These are phyloP conservation scores for Aspergillus carbonarius DNA, from an alignment of 2,329 filamentous ascomycete species.

Conservation along the genomic window DNA sequence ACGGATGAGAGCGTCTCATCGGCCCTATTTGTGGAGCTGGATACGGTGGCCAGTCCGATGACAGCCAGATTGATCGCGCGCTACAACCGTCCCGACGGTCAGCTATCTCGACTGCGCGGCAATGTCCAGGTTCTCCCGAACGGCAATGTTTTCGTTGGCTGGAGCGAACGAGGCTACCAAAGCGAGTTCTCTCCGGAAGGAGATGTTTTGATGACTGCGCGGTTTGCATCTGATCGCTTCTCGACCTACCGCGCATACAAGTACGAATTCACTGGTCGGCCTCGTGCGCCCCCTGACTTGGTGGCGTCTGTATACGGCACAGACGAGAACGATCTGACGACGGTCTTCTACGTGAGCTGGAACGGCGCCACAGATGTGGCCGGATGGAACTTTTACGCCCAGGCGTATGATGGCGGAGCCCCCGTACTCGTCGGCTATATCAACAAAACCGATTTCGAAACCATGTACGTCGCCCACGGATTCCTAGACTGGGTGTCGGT, in stretches of 20 bases:
- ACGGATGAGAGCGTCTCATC: constrained; percentile 29
- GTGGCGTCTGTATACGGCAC: constrained; percentile 32
- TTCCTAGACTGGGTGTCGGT: constrained; percentile 31
- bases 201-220: constrained; percentile 31
- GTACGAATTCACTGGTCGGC: constrained; percentile 34
- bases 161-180: constrained; percentile 36
- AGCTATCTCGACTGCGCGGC: constrained; percentile 34
- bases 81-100: constrained; percentile 34
- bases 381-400: constrained; percentile 35
- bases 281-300: constrained; percentile 29
- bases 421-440: constrained; percentile 23
- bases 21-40: constrained; percentile 30
- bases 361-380: constrained; percentile 42
- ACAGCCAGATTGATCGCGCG: constrained; percentile 27
- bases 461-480: constrained; percentile 27
- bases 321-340: constrained; percentile 25
- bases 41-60: constrained; percentile 26
- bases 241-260: constrained; percentile 44
- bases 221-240: constrained; percentile 32
- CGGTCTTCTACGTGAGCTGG: constrained; percentile 35
- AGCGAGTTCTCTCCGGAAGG: constrained; percentile 34
- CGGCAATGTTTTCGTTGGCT: constrained; percentile 37
- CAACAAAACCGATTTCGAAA: constrained; percentile 35
- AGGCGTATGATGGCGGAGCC: constrained; percentile 26
- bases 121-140: constrained; percentile 36